Evolutionary conservation across 441 rosid species (phyloP), one percentile per base, ranked within the genome.

Genomic region (Kokia cookei): DNA sequence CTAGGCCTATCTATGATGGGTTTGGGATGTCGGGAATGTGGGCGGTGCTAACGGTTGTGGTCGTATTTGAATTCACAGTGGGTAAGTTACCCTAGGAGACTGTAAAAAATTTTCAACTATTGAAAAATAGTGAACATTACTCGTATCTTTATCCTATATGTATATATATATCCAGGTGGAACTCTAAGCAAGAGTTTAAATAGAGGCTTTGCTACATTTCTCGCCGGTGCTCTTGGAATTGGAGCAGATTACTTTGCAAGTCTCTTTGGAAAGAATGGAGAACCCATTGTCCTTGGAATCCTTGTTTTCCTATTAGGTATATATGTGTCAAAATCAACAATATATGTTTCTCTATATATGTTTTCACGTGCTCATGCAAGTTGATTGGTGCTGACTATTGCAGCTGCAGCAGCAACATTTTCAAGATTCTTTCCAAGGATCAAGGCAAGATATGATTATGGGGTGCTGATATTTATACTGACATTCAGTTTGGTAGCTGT

Each of bases 11-110:
- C 47, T 94, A 86, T 72, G 86, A 85, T 68, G 78, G 94, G 19
- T 94, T 90, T 37, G 98, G 97, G 27, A 83, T 83, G 65, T 84
- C 97, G 4, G 97, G 93, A 73, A 91, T 92, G 85, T 92, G 97
- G 98, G 97, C 98, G 13, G 90, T 94, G 65, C 79, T 92, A 47
- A 94, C 98, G 1, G 97, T 92, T 2, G 93, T 89, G 0, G 97
- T 92, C 17, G 84, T 91, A 57, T 90, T 84, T 72, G 98, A 94
- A 61, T 94, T 91, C 73, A 91, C 94, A 9, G 97, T 92, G 2
- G 98, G 98, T 94, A 81, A 86, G 91, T 76, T 14, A 15, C 37
- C 5, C 6, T 27, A 72, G 4, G 17, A 69, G 13, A 68, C 15
- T 50, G 13, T 7, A 2, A 29, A 50, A 32, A 4, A 32, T 4